phyloP scores from a whole-genome alignment of 306 rosid genomes.

The Begonia loranthoides region DNA sequence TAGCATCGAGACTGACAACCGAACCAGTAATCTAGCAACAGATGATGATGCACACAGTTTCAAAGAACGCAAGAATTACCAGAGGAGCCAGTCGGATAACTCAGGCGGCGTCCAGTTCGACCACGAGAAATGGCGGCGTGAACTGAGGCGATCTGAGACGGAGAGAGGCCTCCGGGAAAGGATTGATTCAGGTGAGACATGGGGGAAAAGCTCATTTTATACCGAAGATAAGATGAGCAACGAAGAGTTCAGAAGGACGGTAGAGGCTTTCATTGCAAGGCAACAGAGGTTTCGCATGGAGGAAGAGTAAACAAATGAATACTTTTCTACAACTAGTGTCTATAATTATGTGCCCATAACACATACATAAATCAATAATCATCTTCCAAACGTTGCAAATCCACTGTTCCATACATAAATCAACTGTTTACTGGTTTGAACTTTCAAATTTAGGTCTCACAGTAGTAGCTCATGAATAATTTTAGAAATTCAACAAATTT shows the following conservation, averaged over 20 bases:
- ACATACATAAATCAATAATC: no score
- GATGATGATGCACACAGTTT: neutral
- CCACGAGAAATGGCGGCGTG: conserved; percentile 17
- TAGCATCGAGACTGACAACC: conserved; percentile 2
- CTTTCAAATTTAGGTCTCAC: no score
- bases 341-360: no score
- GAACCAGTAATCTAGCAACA: neutral
- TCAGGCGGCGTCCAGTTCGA: neutral
- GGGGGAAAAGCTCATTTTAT: conserved; percentile 4
- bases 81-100: conserved; percentile 37
- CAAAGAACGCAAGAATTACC: conserved; percentile 16
- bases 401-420: no score
- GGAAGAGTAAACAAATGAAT: no score
- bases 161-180: conserved; percentile 20
- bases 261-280: conserved; percentile 72
- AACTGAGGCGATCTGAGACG: conserved; percentile 36
- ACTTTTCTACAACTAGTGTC: no score
- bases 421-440: no score
- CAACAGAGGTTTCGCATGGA: conserved; percentile 40
- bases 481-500: no score
- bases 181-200: conserved; percentile 3
- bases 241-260: conserved; percentile 66
- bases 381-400: no score
- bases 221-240: conserved; percentile 55
- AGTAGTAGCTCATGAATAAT: no score